Conservation (phyloP, 208 protist species). For the Trypanosoma theileri region DNA sequence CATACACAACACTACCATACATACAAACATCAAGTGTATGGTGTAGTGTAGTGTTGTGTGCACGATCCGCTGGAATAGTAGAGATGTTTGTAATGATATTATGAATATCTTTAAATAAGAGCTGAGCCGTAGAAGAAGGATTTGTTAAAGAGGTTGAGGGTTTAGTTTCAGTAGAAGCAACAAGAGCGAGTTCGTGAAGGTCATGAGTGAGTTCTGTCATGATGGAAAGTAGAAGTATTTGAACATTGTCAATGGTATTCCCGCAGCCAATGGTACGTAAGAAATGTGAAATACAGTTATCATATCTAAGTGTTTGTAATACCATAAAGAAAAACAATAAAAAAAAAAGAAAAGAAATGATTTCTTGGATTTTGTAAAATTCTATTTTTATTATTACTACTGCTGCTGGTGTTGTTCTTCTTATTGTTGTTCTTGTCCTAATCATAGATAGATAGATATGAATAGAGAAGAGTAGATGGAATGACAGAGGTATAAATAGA, state of each 20-base stretch:
- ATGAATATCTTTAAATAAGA: too few species aligned
- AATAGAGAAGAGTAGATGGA: slow-evolving; percentile 16
- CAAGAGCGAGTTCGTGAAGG: too few species aligned
- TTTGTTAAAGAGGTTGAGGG: too few species aligned
- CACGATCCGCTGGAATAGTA: neutral
- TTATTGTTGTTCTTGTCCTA: neutral
- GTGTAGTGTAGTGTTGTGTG: neutral
- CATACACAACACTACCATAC: slow-evolving; percentile 5
- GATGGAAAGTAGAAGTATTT: too few species aligned
- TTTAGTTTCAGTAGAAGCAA: too few species aligned
- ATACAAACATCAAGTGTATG: slow-evolving; percentile 1
- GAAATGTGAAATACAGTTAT: too few species aligned
- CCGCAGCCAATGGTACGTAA: too few species aligned
- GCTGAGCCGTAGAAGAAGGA: too few species aligned
- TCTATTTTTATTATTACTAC: slow-evolving; percentile 1
- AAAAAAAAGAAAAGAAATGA: neutral
- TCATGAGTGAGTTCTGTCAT: too few species aligned
- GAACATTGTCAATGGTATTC: too few species aligned
- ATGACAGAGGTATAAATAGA: slow-evolving; percentile 11
- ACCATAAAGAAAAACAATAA: too few species aligned
- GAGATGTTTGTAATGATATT: slow-evolving; percentile 11
- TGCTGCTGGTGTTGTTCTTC: neutral
- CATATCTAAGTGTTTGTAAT: too few species aligned
- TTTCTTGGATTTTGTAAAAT: neutral
- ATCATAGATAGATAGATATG: slow-evolving; percentile 16